Conservation (phyloP, 2,329 filamentous ascomycete genomes). For the Pestalotiopsis sp. region DNA sequence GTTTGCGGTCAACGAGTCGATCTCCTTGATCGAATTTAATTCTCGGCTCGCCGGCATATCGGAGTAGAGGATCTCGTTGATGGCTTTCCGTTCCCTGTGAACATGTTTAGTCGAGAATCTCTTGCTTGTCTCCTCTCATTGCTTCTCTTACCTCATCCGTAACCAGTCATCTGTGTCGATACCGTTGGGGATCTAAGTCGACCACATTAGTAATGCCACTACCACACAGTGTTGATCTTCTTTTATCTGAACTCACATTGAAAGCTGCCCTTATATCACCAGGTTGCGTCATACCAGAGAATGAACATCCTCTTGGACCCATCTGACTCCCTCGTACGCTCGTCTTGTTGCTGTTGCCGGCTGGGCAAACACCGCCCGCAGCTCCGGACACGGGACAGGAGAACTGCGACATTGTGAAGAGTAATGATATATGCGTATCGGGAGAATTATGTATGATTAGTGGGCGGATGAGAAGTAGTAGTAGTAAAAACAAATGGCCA, state of each 20-base stretch:
- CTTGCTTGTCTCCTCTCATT: conserved; percentile 6
- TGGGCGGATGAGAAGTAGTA: neutral
- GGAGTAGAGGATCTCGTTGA: conserved; percentile 48
- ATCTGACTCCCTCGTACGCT: conserved; percentile 28
- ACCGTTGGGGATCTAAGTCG: conserved; percentile 41
- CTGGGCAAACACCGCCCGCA: conserved; percentile 26
- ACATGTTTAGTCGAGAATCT: neutral
- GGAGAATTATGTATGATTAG: neutral
- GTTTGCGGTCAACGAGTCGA: conserved; percentile 47
- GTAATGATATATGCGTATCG: neutral
- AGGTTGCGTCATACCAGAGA: conserved; percentile 34
- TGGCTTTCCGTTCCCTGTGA: conserved; percentile 42
- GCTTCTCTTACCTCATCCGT: conserved; percentile 35
- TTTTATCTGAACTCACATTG: conserved; percentile 16
- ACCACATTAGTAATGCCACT: neutral
- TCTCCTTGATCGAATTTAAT: conserved; percentile 41
- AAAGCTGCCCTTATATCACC: conserved; percentile 36
- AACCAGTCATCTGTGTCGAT: conserved; percentile 47
- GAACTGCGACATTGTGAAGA: conserved; percentile 18
- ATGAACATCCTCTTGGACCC: conserved; percentile 35
- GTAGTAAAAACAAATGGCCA: conserved; percentile 5
- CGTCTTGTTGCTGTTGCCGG: conserved; percentile 17
- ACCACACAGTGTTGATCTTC: too few species aligned
- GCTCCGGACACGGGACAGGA: conserved; percentile 31
- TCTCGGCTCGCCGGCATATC: conserved; percentile 41